phyloP scores from a whole-genome alignment of 768 basidiomycete species.

The Favolaschia claudopus region DNA sequence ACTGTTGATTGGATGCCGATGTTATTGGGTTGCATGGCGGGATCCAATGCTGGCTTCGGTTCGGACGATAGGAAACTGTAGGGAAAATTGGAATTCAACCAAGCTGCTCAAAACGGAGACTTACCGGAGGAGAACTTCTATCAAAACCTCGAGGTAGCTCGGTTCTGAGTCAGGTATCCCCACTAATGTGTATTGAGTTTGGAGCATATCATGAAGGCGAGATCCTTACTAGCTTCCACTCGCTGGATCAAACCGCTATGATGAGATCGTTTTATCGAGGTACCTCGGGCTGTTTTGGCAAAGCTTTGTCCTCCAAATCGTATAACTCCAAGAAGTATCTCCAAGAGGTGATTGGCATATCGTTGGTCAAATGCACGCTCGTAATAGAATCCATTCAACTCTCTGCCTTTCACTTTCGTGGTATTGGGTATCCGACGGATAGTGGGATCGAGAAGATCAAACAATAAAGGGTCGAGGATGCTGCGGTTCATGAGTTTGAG shows the following conservation, averaged over 20 bases:
- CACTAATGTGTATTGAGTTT: no score
- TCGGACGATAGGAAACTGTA: constrained; percentile 81
- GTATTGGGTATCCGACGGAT: constrained; percentile 60
- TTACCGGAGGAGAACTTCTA: constrained; percentile 79
- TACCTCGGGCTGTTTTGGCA: constrained; percentile 72
- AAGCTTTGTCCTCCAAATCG: constrained; percentile 93
- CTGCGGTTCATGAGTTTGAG: constrained; percentile 46
- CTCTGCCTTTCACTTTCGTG: constrained; percentile 66
- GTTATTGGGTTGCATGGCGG: constrained; percentile 69
- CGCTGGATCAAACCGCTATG: constrained; percentile 69
- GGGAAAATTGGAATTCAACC: neutral
- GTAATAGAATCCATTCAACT: constrained; percentile 73
- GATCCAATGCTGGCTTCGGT: constrained; percentile 55
- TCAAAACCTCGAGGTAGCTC: constrained; percentile 79
- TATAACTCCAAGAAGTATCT: constrained; percentile 77
- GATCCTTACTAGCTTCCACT: constrained; percentile 66
- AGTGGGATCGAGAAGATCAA: constrained; percentile 75
- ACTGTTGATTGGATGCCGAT: constrained; percentile 72
- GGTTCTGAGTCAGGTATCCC: constrained; percentile 58
- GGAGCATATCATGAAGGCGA: no score
- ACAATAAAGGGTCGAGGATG: constrained; percentile 89
- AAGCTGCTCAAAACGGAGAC: no score
- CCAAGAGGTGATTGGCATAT: constrained; percentile 75
- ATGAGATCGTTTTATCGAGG: constrained; percentile 68
- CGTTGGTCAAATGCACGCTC: constrained; percentile 81